Conservation (phyloP, 129 eudicot genomes). For the Mikania micrantha region DNA sequence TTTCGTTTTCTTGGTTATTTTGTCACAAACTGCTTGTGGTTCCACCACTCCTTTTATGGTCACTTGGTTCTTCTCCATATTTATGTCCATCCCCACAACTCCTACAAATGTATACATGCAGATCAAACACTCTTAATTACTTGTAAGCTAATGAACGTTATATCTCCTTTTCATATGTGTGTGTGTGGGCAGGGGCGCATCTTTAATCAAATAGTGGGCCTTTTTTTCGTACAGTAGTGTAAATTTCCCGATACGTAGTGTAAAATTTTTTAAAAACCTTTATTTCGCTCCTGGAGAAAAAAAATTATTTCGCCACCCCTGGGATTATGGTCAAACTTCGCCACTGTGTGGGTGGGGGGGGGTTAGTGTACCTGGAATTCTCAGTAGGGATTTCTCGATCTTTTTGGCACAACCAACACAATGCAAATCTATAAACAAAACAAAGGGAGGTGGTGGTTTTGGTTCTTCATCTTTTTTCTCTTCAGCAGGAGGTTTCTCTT, state of each 20-base stretch:
- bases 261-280: too few relatives aligned
- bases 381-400: slow-evolving; percentile 62
- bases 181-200: too few relatives aligned
- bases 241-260: too few relatives aligned
- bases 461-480: slow-evolving; percentile 56
- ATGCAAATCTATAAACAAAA: slow-evolving; percentile 83
- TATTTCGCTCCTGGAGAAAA: too few relatives aligned
- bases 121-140: neutral
- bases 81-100: slow-evolving; percentile 65
- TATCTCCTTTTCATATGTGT: too few relatives aligned
- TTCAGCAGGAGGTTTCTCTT: slow-evolving; percentile 37
- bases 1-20: slow-evolving; percentile 66
- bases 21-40: slow-evolving; percentile 74
- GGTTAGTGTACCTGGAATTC: slow-evolving; percentile 56
- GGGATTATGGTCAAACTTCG: too few relatives aligned
- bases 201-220: too few relatives aligned
- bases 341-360: too few relatives aligned
- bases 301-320: too few relatives aligned
- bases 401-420: slow-evolving; percentile 97
- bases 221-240: too few relatives aligned
- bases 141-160: too few relatives aligned
- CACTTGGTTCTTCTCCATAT: slow-evolving; percentile 74
- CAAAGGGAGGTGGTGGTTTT: slow-evolving; percentile 68
- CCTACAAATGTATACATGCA: slow-evolving; percentile 32
- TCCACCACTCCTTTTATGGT: slow-evolving; percentile 88